Evolutionary conservation across 2,329 filamentous ascomycete genomes (phyloP).

Genomic region (Cercospora janseana): DNA sequence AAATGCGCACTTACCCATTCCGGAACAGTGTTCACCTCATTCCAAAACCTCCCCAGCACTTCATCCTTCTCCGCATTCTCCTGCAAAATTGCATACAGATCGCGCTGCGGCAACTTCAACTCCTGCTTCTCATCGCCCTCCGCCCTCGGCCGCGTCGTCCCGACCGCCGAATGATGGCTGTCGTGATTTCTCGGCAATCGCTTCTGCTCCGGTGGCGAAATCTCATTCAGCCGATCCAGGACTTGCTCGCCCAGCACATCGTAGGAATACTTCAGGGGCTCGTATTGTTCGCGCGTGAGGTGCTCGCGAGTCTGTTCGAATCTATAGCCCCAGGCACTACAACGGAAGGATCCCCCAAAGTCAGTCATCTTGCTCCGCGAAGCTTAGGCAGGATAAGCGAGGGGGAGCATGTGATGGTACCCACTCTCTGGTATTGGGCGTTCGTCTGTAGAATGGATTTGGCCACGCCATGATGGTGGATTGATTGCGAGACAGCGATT

Average conservation of each 20-base stretch:
- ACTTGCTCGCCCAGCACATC: slow-evolving; percentile 67
- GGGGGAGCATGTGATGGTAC: slow-evolving; percentile 24
- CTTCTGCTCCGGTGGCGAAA: slow-evolving; percentile 52
- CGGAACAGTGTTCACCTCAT: slow-evolving; percentile 64
- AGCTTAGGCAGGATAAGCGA: no score
- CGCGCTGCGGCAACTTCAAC: slow-evolving; percentile 45
- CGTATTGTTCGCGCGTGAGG: slow-evolving; percentile 57
- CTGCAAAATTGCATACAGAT: slow-evolving; percentile 63
- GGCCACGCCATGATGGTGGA: slow-evolving; percentile 42
- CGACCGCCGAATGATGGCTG: slow-evolving; percentile 20
- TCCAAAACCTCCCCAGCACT: slow-evolving; percentile 60
- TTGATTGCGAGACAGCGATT: neutral
- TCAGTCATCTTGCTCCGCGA: no score
- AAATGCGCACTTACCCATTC: no score
- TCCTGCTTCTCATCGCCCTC: slow-evolving; percentile 25
- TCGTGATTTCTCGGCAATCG: slow-evolving; percentile 42
- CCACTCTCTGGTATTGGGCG: slow-evolving; percentile 46
- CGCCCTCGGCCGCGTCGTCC: neutral
- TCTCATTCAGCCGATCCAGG: slow-evolving; percentile 60
- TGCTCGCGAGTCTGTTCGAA: slow-evolving; percentile 70
- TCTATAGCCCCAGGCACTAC: slow-evolving; percentile 61
- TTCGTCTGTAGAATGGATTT: slow-evolving; percentile 44
- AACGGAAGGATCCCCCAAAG: slow-evolving; percentile 4
- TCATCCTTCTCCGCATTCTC: slow-evolving; percentile 58
- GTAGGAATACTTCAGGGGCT: slow-evolving; percentile 63